Evolutionary conservation across 352 stramenopile genomes (phyloP).

Genomic region (Hyaloperonospora arabidopsidis): DNA sequence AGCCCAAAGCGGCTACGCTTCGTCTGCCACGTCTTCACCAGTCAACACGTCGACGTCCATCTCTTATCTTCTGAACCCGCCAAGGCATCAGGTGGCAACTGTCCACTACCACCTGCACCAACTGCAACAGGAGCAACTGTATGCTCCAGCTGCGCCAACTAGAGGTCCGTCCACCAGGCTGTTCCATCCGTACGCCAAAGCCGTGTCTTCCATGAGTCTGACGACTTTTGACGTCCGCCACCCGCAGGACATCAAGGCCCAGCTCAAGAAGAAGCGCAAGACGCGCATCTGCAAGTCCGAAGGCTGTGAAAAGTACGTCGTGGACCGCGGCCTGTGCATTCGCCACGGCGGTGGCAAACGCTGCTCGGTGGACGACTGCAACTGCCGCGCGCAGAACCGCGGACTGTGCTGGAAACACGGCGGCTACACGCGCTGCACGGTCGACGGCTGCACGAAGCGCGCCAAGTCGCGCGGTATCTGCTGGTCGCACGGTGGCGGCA

Average conservation of each 20-base stretch:
- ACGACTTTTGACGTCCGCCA: conserved; percentile 10
- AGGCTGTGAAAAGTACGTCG: conserved; percentile 50
- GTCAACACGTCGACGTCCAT: conserved; percentile 22
- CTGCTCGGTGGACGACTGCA: conserved; percentile 43
- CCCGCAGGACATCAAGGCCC: conserved; percentile 9
- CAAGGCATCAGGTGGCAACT: conserved; percentile 5
- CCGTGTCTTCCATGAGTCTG: conserved; percentile 4
- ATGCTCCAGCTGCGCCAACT: conserved; percentile 4
- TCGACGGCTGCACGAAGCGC: conserved; percentile 48
- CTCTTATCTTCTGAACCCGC: conserved; percentile 32
- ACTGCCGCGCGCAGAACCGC: conserved; percentile 44
- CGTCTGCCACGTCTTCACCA: conserved; percentile 14
- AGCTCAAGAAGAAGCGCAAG: conserved; percentile 36
- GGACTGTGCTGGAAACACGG: conserved; percentile 36
- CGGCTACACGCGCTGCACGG: conserved; percentile 44
- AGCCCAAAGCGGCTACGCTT: conserved; percentile 11
- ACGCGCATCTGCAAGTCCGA: conserved; percentile 41
- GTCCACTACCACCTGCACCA: conserved; percentile 6
- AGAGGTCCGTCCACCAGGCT: conserved; percentile 9
- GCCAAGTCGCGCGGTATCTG: conserved; percentile 76
- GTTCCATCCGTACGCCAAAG: conserved; percentile 25
- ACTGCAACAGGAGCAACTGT: neutral
- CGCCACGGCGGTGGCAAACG: conserved; percentile 44
- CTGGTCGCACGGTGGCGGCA: conserved; percentile 78
- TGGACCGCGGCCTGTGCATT: conserved; percentile 48